Base-by-base conservation (phyloP, 208 protist genomes). In the Acanthamoeba divionensis region DNA sequence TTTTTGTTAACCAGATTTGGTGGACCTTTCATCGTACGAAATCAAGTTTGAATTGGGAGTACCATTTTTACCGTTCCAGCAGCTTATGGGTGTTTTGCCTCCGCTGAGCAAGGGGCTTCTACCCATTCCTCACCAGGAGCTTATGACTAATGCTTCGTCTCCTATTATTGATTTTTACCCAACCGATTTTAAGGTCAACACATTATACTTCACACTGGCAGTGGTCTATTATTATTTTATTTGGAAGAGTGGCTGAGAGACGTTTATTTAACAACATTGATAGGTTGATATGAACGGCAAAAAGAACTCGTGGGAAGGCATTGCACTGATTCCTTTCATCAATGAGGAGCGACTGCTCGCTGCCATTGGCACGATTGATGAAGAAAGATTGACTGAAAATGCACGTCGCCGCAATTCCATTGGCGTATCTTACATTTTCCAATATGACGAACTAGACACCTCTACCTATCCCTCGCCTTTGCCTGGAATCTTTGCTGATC, bases 91-190 rank as follows among this genome's bases (percentile, higher is more conserved):
- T 21, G 90, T 91, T 21, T 69, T 92, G 4, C 90, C 90, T 8
- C 45, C 90, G 21, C 50, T 52, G 10, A 63, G 29, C 0, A 60
- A 73, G 47, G 83, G 79, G 21, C 60, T 91, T 13, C 45, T 92
- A 6, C 90, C 90, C 33, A 47, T 90, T 29, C 38, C 48, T n/a
- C 66, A 99, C 15, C 94, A 98, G 31, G 60, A 82, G 21, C 92
- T 99, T 6, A 98, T 99, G 91, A 93, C 41, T 38, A 94, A 97
- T 60, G 91, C 79, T 29, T 9, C 44, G 2, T 75, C 63, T 7
- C 85, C 97, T 47, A 97, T 99, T n/a, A 94, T 95, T 29, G 91
- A 96, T 41, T 99, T 99, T 90, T 99, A 99, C 95, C 99, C 99
- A 21, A 94, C 94, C n/a, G 93, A 96, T 29, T 98, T 99, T 60